Evolutionary conservation across 2,329 filamentous ascomycete species (phyloP), one percentile per base, ranked within the genome.

Genomic region (Ophiosphaerella korrae): DNA sequence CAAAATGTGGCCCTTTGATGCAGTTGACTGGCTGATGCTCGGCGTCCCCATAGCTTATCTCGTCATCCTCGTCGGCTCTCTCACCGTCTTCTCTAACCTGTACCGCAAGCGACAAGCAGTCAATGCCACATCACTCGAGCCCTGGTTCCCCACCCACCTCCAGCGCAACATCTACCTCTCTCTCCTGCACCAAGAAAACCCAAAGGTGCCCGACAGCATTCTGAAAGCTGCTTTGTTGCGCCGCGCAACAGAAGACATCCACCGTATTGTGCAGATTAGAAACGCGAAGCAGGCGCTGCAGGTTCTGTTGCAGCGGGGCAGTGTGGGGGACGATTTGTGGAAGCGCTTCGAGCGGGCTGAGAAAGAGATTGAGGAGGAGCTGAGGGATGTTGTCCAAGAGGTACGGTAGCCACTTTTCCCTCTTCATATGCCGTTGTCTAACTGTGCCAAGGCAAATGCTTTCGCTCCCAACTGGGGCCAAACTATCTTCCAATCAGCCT

Each of bases 281-380:
- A 88, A 84, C 50, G 88, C 91, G 63, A 99, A 97, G 80, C 89
- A 90, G 66, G 91, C 94, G 7, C 85, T 96, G 68, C 88, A 88
- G 69, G 84, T 87, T 21, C 78, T 99, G 60, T 76, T 97, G 64
- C 91, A 96, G 76, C 83, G 91, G 57, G 94, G 94, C 42, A 96
- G 91, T 68, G 92, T 99, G 1, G 93, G 94, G 12, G 94, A 99
- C 72, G 94, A 99, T 74, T 77, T 99, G 62, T 96, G 92, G 89
- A 90, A 97, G 79, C 83, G 93, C 34, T 96, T 97, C 75, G 77
- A 87, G 75, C 84, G 91, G 43, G 94, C 93, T 0, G 94, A 99
- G 83, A 92, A 95, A 79, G 94, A 99, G 77, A 95, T 97, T 81
- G 92, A 99, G 77, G 90, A 92, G 62, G 94, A 99, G 77, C 81